Percentiles rank a stretch among this genome's conserved stretches.
phyloP scores from a whole-genome alignment of 1,284 basidiomycete genomes.

The Fomitopsis betulina region DNA sequence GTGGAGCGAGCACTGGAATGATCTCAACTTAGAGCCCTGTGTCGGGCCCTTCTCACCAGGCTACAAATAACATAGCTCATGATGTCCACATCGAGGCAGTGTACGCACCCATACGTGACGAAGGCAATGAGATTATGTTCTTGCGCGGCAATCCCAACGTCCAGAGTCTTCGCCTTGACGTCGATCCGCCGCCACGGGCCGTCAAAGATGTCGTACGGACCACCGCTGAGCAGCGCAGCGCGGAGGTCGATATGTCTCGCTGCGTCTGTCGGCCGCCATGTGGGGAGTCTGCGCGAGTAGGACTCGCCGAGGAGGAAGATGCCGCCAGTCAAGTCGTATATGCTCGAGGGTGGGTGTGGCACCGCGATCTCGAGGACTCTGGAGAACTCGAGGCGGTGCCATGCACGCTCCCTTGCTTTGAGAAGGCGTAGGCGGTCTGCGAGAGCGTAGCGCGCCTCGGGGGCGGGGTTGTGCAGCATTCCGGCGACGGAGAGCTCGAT shows the following conservation, averaged over 20 bases:
- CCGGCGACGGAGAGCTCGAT: constrained; percentile 29
- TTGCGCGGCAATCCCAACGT: constrained; percentile 41
- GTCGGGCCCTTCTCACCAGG: no score
- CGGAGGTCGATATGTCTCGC: constrained; percentile 1
- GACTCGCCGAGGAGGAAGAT: constrained; percentile 38
- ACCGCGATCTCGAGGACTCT: constrained; percentile 10
- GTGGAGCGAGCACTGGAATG: no score
- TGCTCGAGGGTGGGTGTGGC: constrained; percentile 23
- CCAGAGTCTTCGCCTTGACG: constrained; percentile 23
- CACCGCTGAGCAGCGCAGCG: constrained; percentile 5
- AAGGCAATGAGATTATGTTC: constrained; percentile 47
- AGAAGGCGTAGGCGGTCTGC: constrained; percentile 29
- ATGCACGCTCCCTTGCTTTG: constrained; percentile 23
- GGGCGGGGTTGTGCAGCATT: constrained; percentile 28
- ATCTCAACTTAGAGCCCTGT: no score
- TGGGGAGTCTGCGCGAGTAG: constrained; percentile 4
- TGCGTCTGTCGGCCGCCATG: constrained; percentile 2
- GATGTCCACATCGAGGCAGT: neutral
- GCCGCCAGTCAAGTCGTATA: constrained; percentile 42
- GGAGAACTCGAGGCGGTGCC: constrained; percentile 15
- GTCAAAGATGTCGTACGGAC: neutral
- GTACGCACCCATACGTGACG: constrained; percentile 32
- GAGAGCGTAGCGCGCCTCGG: constrained; percentile 15
- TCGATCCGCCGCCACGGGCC: constrained; percentile 30
- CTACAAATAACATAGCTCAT: no score